A percentile compares a stretch with the other conserved stretches of the same genome.
Conservation (phyloP, 2,329 filamentous ascomycete genomes). For the Botrytis tulipae region DNA sequence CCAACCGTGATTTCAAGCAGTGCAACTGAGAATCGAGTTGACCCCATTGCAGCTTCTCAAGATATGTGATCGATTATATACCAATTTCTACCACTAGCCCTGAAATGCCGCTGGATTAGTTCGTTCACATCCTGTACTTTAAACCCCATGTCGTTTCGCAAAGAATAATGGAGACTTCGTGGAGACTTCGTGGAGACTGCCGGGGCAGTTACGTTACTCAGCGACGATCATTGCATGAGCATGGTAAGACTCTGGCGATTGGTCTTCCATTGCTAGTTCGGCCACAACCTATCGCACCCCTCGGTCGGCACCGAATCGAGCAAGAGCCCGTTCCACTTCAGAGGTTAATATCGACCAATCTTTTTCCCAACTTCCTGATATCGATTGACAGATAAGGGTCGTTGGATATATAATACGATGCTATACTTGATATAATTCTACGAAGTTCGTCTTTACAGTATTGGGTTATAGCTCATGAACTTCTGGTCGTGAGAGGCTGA, state of each 20-base stretch:
- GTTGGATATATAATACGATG: neutral
- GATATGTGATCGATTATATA: neutral
- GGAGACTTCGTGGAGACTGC: neutral
- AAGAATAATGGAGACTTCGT: neutral
- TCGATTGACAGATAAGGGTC: neutral
- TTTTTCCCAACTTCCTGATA: neutral
- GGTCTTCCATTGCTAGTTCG: neutral
- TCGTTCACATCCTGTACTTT: neutral
- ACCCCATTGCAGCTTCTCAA: neutral
- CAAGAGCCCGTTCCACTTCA: neutral
- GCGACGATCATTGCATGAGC: constrained; percentile 1
- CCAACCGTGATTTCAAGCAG: neutral
- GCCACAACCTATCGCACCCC: neutral
- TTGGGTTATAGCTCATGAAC: neutral
- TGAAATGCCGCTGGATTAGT: neutral
- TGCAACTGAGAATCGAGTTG: neutral
- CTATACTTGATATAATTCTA: neutral
- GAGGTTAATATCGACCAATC: too few species aligned
- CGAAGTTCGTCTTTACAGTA: neutral
- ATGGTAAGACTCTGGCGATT: neutral
- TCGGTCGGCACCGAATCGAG: neutral
- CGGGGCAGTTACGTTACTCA: neutral
- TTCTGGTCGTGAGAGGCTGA: too few species aligned
- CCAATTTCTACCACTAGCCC: neutral
- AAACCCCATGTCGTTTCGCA: neutral